Conservation (phyloP, 768 basidiomycete species). For the Mycena sanguinolenta region DNA sequence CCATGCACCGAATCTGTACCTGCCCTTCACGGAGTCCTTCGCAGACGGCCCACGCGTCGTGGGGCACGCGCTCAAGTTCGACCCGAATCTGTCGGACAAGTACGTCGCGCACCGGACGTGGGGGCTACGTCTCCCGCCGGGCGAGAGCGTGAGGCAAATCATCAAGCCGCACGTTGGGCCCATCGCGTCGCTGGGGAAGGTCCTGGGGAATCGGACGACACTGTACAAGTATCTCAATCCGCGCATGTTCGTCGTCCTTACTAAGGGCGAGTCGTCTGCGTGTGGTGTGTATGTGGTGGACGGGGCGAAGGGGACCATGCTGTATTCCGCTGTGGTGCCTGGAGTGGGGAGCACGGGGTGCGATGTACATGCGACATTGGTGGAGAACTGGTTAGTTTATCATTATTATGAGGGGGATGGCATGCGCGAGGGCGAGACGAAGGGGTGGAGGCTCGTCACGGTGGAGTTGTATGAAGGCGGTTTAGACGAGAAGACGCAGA, state of each 20-base stretch:
- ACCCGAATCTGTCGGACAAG: conserved; percentile 56
- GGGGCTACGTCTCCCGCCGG: conserved; percentile 67
- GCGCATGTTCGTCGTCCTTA: conserved; percentile 77
- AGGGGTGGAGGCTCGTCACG: conserved; percentile 80
- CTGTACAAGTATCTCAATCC: conserved; percentile 96
- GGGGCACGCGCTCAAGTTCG: conserved; percentile 67
- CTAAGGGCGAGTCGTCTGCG: conserved; percentile 48
- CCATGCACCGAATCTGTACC: conserved; percentile 61
- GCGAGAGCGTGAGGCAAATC: conserved; percentile 70
- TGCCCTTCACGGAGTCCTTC: conserved; percentile 66
- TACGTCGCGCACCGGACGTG: conserved; percentile 74
- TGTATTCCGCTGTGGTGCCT: conserved; percentile 77
- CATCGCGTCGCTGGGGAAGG: conserved; percentile 85
- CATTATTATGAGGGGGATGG: conserved; percentile 80
- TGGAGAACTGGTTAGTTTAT: conserved; percentile 96
- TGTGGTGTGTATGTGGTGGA: conserved; percentile 88
- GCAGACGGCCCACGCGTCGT: conserved; percentile 61
- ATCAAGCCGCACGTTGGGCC: conserved; percentile 63
- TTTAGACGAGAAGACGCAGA: conserved; percentile 77
- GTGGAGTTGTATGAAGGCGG: conserved; percentile 93
- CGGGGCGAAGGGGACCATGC: conserved; percentile 77
- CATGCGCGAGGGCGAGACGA: conserved; percentile 61
- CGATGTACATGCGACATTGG: conserved; percentile 76
- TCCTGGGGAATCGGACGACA: conserved; percentile 88
- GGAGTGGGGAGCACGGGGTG: conserved; percentile 56